Percentiles rank a stretch among this genome's conserved stretches.
Conservation (phyloP, 306 rosid species). For the Benincasa hispida region DNA sequence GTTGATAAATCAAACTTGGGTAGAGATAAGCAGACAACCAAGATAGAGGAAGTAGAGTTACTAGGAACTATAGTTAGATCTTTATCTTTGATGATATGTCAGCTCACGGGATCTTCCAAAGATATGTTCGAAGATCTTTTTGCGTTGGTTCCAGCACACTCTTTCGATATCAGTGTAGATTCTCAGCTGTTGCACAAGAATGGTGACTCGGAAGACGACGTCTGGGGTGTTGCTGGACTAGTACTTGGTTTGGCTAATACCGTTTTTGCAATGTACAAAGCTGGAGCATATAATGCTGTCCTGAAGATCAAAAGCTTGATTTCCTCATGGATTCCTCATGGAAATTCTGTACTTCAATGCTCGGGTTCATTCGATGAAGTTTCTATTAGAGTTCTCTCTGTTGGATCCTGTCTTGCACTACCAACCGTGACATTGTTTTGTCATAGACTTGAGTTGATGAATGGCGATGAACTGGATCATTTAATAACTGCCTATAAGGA, state of each 20-base stretch:
- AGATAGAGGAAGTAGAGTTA: slow-evolving; percentile 43
- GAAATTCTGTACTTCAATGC: slow-evolving; percentile 22
- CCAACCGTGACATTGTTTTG: slow-evolving; percentile 64
- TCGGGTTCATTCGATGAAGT: slow-evolving; percentile 20
- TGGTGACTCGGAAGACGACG: slow-evolving; percentile 63
- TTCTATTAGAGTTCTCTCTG: slow-evolving; percentile 39
- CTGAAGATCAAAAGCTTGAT: slow-evolving; percentile 58
- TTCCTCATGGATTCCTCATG: slow-evolving; percentile 67
- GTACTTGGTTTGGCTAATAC: slow-evolving; percentile 76
- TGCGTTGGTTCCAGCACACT: slow-evolving; percentile 33
- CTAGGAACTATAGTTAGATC: slow-evolving; percentile 51
- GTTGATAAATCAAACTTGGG: slow-evolving; percentile 33
- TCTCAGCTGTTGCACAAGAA: slow-evolving; percentile 28
- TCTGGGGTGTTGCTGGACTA: slow-evolving; percentile 96
- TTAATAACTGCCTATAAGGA: slow-evolving; percentile 47
- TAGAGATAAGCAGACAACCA: slow-evolving; percentile 28
- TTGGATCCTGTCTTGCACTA: slow-evolving; percentile 88
- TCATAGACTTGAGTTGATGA: slow-evolving; percentile 70
- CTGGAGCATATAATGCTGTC: slow-evolving; percentile 54
- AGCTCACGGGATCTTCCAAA: slow-evolving; percentile 40
- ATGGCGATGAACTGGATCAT: slow-evolving; percentile 42
- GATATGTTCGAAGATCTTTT: slow-evolving; percentile 51
- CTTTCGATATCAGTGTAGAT: slow-evolving; percentile 16
- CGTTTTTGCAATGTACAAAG: slow-evolving; percentile 56
- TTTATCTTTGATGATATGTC: slow-evolving; percentile 34